Conservation (phyloP, 1,284 basidiomycete genomes). For the Ceratobasidium sp. region DNA sequence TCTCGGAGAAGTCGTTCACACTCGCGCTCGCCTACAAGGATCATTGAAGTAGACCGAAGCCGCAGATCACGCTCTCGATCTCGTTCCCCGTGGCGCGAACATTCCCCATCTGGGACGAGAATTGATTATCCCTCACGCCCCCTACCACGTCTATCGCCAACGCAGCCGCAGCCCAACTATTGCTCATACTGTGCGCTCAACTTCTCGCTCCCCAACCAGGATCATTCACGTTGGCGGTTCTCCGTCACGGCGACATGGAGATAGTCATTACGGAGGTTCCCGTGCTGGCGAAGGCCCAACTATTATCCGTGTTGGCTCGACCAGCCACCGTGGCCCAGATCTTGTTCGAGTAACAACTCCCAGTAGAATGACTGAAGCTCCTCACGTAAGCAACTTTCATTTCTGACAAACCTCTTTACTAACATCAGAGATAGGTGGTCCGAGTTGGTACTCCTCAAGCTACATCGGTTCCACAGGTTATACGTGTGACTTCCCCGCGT, state of each 20-base stretch:
- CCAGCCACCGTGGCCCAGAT: constrained; percentile 19
- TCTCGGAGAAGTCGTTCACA: background rate
- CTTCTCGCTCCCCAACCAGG: constrained; percentile 19
- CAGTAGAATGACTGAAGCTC: background rate
- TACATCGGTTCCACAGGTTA: constrained; percentile 10
- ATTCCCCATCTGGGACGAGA: background rate
- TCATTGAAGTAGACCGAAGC: constrained; percentile 5
- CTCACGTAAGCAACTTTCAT: constrained; percentile 14
- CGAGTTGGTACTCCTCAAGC: constrained; percentile 27
- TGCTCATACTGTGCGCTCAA: constrained; percentile 2
- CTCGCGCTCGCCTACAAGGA: constrained; percentile 13
- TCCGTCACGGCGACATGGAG: background rate
- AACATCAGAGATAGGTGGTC: constrained; percentile 17
- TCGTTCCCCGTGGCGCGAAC: background rate
- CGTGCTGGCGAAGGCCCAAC: constrained; percentile 21
- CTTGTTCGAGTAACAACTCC: constrained; percentile 31
- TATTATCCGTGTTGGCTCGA: constrained; percentile 28
- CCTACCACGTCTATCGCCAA: background rate
- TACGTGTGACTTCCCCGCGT: constrained; percentile 12
- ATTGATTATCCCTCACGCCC: constrained; percentile 7
- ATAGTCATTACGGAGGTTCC: constrained; percentile 18
- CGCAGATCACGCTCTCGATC: background rate
- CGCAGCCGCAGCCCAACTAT: constrained; percentile 17
- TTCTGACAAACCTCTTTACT: background rate
- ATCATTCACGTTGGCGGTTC: background rate